Percentiles rank a stretch among this genome's conserved stretches.
These are phyloP conservation scores for Brasenia schreberi DNA, from an alignment of 164 flowering plant genomes.

Conservation along the genomic window DNA sequence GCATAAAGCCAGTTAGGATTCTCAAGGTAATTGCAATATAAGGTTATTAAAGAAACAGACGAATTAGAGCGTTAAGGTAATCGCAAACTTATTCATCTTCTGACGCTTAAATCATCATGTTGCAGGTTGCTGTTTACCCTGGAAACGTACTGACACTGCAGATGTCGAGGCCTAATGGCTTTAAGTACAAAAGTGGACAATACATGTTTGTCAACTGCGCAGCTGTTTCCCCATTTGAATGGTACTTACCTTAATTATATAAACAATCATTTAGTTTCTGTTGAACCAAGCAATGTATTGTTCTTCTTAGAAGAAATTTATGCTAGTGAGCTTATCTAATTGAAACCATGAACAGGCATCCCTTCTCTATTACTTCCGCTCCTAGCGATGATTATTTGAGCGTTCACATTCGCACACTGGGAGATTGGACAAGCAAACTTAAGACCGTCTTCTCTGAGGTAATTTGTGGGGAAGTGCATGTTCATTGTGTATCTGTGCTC, in stretches of 20 bases:
- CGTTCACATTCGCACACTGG: slow-evolving; percentile 25
- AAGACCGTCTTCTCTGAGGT: slow-evolving; percentile 60
- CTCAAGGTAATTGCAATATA: slow-evolving; percentile 17
- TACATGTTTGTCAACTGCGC: slow-evolving; percentile 47
- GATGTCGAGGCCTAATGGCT: slow-evolving; percentile 44
- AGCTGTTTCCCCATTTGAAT: slow-evolving; percentile 43
- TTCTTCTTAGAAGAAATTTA: too few relatives aligned
- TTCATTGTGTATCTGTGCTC: not conserved
- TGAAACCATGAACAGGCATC: slow-evolving; percentile 17
- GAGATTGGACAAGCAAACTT: slow-evolving; percentile 43
- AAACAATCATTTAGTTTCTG: not conserved
- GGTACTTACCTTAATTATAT: slow-evolving; percentile 13
- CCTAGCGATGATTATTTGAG: slow-evolving; percentile 26
- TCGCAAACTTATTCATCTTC: not conserved
- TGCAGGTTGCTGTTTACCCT: slow-evolving; percentile 38
- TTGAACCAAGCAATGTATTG: not conserved
- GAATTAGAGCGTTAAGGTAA: not conserved
- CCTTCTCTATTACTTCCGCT: slow-evolving; percentile 29
- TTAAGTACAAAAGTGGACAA: slow-evolving; percentile 42
- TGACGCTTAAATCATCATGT: not conserved
- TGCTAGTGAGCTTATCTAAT: not conserved
- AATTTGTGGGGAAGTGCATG: not conserved
- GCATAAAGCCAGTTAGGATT: slow-evolving; percentile 35
- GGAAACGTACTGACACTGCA: slow-evolving; percentile 36
- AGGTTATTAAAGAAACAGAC: not conserved